Evolutionary conservation across 2,329 filamentous ascomycete species (phyloP).

Genomic region (Truncatella angustata): DNA sequence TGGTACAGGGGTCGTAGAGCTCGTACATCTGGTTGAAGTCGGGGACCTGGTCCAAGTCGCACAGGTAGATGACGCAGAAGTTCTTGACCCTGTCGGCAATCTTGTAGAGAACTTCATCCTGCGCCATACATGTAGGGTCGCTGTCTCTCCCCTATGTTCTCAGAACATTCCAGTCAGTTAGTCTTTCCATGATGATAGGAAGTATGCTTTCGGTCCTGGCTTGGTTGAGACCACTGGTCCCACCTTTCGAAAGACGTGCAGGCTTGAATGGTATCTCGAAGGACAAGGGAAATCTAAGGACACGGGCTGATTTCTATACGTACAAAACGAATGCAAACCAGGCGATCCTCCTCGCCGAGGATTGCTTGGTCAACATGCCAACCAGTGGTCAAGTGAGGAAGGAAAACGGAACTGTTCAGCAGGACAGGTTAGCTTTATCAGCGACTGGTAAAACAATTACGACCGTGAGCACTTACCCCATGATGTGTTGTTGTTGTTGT

Average conservation of each 20-base stretch:
- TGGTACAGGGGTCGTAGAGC: conserved; percentile 85
- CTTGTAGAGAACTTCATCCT: conserved; percentile 92
- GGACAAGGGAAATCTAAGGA: too few species aligned
- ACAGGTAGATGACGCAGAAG: conserved; percentile 89
- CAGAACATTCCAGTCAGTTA: too few species aligned
- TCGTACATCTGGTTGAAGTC: conserved; percentile 98
- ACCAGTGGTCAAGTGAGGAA: conserved; percentile 85
- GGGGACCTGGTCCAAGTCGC: conserved; percentile 86
- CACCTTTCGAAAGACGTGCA: too few species aligned
- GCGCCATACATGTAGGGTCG: conserved; percentile 69
- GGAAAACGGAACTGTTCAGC: conserved; percentile 66
- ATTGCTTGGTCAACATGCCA: conserved; percentile 99
- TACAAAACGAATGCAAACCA: conserved; percentile 94
- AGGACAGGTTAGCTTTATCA: neutral
- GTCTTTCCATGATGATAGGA: too few species aligned
- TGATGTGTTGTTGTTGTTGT: neutral
- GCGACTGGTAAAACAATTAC: too few species aligned
- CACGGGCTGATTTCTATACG: too few species aligned
- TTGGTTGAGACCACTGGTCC: too few species aligned
- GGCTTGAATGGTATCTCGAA: too few species aligned
- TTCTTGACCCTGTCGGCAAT: conserved; percentile 94
- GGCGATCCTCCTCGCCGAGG: conserved; percentile 80
- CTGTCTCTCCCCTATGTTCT: conserved; percentile 82
- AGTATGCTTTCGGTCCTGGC: too few species aligned
- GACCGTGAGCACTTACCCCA: too few species aligned